Conservation (phyloP, 2,329 filamentous ascomycete genomes). For the Fusarium sp. region DNA sequence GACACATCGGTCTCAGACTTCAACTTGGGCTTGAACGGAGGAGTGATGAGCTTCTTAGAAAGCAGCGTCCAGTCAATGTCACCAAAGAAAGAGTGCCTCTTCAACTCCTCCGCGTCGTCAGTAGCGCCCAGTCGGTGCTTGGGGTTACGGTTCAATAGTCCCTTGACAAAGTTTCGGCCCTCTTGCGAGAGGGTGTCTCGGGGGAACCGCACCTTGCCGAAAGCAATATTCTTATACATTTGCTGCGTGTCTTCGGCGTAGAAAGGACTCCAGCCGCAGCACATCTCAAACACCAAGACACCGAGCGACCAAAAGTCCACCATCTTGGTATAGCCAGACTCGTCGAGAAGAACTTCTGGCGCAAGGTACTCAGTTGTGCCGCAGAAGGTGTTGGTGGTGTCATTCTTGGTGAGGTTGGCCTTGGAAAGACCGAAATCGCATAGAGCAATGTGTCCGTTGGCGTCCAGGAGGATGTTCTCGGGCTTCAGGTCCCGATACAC, state of each 20-base stretch:
- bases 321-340: slow-evolving; percentile 99
- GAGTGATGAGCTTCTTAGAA: slow-evolving; percentile 89
- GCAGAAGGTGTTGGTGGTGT: slow-evolving; percentile 98
- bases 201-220: slow-evolving; percentile 97
- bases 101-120: slow-evolving; percentile 92
- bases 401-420: slow-evolving; percentile 95
- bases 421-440: slow-evolving; percentile 99
- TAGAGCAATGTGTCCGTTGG: slow-evolving; percentile 96
- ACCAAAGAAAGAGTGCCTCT: slow-evolving; percentile 92
- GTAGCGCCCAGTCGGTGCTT: slow-evolving; percentile 93
- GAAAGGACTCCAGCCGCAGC: slow-evolving; percentile 98
- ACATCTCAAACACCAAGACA: slow-evolving; percentile 99
- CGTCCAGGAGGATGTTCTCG: slow-evolving; percentile 96
- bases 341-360: slow-evolving; percentile 93
- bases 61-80: slow-evolving; percentile 95
- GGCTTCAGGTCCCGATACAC: slow-evolving; percentile 98
- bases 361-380: slow-evolving; percentile 98
- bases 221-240: slow-evolving; percentile 99
- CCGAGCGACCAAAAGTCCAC: slow-evolving; percentile 99
- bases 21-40: slow-evolving; percentile 97
- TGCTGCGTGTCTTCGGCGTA: slow-evolving; percentile 99
- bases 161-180: slow-evolving; percentile 98
- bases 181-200: slow-evolving; percentile 94
- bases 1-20: slow-evolving; percentile 96
- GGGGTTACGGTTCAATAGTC: slow-evolving; percentile 94